Evolutionary conservation across 192 early-diverging fungal species (phyloP), one percentile per base, ranked within the genome.

Genomic region (Chytriomyces sp.): DNA sequence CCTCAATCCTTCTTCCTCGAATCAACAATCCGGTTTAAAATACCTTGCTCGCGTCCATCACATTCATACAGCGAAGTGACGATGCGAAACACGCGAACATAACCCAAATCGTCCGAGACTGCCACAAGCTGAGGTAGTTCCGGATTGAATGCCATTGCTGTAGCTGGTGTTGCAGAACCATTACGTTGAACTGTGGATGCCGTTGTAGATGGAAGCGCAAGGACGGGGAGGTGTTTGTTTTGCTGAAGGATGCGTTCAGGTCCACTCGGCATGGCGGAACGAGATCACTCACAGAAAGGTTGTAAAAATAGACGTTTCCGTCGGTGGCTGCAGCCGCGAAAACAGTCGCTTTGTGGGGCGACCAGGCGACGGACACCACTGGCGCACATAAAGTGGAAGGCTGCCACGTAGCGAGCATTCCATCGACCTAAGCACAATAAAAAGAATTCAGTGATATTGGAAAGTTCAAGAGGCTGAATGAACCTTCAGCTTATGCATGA

Each of bases 281-380:
- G 14, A 14, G 2, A 36, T 7, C 34, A 55, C 73, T 56, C 71
- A 83, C 82, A 19, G 76, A 40, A 12, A 85, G 69, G 67, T 85
- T 81, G 67, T 79, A 85, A 31, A 85, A 77, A 70, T 76, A 77
- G 12, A 81, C 30, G 17, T 59, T 59, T 31, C 80, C 80, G 39
- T 82, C 77, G 5, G 41, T 49, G 0, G 59, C 53, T 4, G 73
- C 52, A 30, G 52, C 68, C 1, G 75, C 72, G 49, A 85, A 82
- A 17, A 79, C 80, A 31, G 80, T 75, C 17, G 81, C 64, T 32
- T 79, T 74, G 31, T 65, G 57, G 8, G 77, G 80, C 0, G 81
- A 82, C 76, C 81, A 85, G 26, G 71, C 64, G 19, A 75, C 61
- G 56, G 68, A 39, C 31, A 44, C 64, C 3, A 81, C 39, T n/a